These are phyloP conservation scores for Phytophthora chlamydospora DNA, from an alignment of 352 stramenopile genomes.

Conservation along the genomic window DNA sequence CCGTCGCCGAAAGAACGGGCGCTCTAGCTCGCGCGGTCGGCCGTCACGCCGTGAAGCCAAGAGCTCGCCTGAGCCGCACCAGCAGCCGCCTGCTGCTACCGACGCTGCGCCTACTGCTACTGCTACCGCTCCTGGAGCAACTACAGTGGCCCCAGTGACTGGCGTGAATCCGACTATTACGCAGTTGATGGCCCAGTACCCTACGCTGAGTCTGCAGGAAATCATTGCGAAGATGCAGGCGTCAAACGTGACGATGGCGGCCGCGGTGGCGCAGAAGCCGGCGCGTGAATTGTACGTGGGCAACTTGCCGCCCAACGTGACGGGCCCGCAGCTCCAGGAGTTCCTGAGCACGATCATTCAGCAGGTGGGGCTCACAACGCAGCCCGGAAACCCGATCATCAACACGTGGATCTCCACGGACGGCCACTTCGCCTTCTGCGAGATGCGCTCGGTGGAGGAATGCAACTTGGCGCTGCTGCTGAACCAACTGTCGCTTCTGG, in stretches of 20 bases:
- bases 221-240: conserved; percentile 91
- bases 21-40: conserved; percentile 67
- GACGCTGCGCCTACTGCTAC: conserved; percentile 9
- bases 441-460: conserved; percentile 88
- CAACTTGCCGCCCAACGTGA: conserved; percentile 86
- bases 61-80: conserved; percentile 51
- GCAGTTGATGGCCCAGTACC: conserved; percentile 90
- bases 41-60: conserved; percentile 52
- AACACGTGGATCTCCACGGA: conserved; percentile 89
- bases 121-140: conserved; percentile 4
- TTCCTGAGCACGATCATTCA: conserved; percentile 90
- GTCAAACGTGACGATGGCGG: conserved; percentile 75
- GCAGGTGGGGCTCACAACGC: conserved; percentile 77
- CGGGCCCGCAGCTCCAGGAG: conserved; percentile 82
- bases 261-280: conserved; percentile 78
- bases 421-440: conserved; percentile 87
- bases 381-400: conserved; percentile 83
- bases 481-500: conserved; percentile 81
- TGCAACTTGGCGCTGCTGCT: conserved; percentile 86
- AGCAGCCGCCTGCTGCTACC: conserved; percentile 38
- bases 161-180: conserved; percentile 81
- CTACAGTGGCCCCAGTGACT: conserved; percentile 19
- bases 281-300: conserved; percentile 86
- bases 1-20: conserved; percentile 43
- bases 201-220: conserved; percentile 88